Conservation (phyloP, 163 green algal genomes). For the Scenedesmus sp. region DNA sequence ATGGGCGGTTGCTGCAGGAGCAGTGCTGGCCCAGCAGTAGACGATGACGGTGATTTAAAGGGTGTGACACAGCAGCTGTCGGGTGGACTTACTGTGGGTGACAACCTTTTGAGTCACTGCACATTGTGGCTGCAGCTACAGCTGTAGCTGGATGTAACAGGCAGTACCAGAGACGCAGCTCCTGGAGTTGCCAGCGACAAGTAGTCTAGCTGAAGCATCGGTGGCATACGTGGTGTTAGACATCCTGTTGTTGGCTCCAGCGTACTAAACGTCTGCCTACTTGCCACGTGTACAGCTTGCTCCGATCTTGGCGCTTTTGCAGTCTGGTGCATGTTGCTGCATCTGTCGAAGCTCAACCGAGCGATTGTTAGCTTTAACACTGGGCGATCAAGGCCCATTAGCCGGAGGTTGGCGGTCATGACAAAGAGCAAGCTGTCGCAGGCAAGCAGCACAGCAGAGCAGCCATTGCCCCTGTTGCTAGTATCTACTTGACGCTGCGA, state of each 20-base stretch:
- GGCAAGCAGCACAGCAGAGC: background rate
- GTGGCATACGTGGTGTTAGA: too few species aligned
- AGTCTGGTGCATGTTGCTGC: background rate
- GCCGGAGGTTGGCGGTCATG: constrained; percentile 31
- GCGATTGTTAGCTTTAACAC: background rate
- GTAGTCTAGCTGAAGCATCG: background rate
- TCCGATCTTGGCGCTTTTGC: background rate
- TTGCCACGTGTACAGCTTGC: background rate
- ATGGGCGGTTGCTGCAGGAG: too few species aligned
- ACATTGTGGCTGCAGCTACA: background rate
- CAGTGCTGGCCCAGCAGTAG: too few species aligned
- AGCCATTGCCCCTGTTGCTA: background rate
- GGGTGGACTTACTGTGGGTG: background rate
- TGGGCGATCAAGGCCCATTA: background rate
- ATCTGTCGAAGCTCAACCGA: background rate
- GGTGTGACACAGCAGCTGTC: too few species aligned
- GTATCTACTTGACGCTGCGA: background rate
- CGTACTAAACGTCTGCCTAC: background rate
- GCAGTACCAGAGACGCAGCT: background rate
- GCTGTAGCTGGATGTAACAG: background rate
- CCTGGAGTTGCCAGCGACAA: background rate
- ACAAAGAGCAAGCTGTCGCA: constrained; percentile 44
- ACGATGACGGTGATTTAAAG: too few species aligned
- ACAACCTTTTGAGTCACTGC: background rate
- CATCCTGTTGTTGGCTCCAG: background rate